phyloP scores from a whole-genome alignment of 768 basidiomycete species.

The Phaeotremella skinneri region DNA sequence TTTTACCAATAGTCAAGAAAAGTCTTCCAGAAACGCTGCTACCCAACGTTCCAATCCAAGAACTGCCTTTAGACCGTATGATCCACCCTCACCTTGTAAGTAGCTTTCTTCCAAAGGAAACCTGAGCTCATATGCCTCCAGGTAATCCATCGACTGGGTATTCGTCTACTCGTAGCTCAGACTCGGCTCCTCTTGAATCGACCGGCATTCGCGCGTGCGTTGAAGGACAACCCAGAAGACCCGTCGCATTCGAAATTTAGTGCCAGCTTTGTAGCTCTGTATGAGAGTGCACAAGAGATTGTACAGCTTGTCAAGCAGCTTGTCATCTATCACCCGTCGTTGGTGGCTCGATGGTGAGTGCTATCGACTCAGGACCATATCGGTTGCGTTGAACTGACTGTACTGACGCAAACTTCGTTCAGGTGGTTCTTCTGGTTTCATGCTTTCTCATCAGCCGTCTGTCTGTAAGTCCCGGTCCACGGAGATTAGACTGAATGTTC shows the following conservation, averaged over 20 bases:
- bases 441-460: constrained; percentile 46
- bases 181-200: constrained; percentile 47
- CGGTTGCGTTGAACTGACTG: neutral
- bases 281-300: constrained; percentile 47
- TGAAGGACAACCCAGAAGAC: constrained; percentile 43
- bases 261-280: constrained; percentile 39
- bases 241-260: constrained; percentile 39
- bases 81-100: constrained; percentile 47
- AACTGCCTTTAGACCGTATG: constrained; percentile 34
- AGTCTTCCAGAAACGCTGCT: constrained; percentile 39
- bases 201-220: constrained; percentile 42
- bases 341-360: constrained; percentile 45
- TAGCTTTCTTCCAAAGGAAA: neutral
- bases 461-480: constrained; percentile 34
- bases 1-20: constrained; percentile 31
- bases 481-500: neutral
- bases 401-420: constrained; percentile 8
- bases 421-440: constrained; percentile 46
- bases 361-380: neutral
- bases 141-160: constrained; percentile 47
- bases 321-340: constrained; percentile 47
- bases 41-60: constrained; percentile 33
- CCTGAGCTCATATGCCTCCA: constrained; percentile 3
- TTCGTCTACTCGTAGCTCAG: constrained; percentile 45
- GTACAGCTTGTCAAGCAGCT: constrained; percentile 46